Evolutionary conservation across 768 basidiomycete species (phyloP).

Genomic region (Kwoniella sp.): DNA sequence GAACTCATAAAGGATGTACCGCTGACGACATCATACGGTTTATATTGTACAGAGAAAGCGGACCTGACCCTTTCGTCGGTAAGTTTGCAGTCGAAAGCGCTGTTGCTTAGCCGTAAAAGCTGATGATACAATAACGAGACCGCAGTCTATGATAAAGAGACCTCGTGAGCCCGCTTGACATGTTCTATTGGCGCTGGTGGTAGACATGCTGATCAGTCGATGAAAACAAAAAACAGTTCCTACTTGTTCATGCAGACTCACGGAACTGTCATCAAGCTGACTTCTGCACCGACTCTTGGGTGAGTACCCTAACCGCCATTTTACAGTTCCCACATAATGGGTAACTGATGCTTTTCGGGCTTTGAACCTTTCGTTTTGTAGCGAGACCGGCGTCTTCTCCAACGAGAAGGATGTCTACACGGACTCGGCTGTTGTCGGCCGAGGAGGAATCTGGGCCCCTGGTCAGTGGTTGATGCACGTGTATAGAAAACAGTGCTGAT

Average conservation of each 20-base stretch:
- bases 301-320: neutral
- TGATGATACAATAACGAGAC: neutral
- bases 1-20: neutral
- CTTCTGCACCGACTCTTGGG: conserved; percentile 18
- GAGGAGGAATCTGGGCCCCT: conserved; percentile 21
- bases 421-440: conserved; percentile 8
- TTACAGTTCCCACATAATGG: neutral
- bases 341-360: neutral
- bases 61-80: conserved; percentile 25
- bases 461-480: conserved; percentile 15
- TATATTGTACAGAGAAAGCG: conserved; percentile 1
- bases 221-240: neutral
- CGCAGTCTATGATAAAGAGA: conserved; percentile 21
- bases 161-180: conserved; percentile 9
- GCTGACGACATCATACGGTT: neutral
- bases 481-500: neutral
- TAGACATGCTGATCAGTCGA: neutral
- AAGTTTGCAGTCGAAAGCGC: neutral
- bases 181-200: neutral
- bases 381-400: conserved; percentile 6
- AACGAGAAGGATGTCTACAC: conserved; percentile 15
- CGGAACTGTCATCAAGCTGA: conserved; percentile 8
- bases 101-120: neutral
- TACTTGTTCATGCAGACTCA: conserved; percentile 18
- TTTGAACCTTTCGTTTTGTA: neutral